Evolutionary conservation across 305 asterid species (phyloP).

Genomic region (Solanum hybrid): DNA sequence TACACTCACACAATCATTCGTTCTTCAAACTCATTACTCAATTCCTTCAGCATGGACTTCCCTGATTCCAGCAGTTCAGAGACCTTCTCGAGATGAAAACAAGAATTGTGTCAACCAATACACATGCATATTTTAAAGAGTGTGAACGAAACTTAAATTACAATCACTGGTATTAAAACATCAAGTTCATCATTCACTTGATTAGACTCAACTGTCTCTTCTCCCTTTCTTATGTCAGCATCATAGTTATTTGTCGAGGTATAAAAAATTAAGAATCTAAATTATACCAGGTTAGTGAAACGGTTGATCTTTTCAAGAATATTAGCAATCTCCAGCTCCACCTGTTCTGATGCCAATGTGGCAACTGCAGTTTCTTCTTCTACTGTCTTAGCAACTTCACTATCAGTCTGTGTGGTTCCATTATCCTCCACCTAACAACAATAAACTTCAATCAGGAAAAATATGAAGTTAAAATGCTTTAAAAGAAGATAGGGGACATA

Average conservation of each 20-base stretch:
- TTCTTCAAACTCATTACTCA: constrained; percentile 75
- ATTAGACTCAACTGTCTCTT: not conserved
- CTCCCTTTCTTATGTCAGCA: not conserved
- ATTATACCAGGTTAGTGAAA: constrained; percentile 69
- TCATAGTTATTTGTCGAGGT: not conserved
- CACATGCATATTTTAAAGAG: not conserved
- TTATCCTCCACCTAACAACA: constrained; percentile 30
- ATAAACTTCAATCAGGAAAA: not conserved
- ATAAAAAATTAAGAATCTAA: not conserved
- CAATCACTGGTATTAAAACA: not conserved
- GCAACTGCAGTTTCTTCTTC: constrained; percentile 47
- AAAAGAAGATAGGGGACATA: constrained; percentile 27
- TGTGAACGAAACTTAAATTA: not conserved
- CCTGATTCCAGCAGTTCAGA: constrained; percentile 88
- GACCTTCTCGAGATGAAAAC: constrained; percentile 35
- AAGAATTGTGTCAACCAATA: constrained; percentile 8
- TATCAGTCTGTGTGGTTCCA: constrained; percentile 29
- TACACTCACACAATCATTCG: constrained; percentile 60
- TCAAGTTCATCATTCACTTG: not conserved
- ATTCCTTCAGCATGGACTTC: constrained; percentile 75
- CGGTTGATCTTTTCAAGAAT: constrained; percentile 67
- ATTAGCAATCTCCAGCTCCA: constrained; percentile 58
- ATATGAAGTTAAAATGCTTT: not conserved
- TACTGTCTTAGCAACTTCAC: constrained; percentile 20
- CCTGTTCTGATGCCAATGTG: constrained; percentile 46